A percentile compares a stretch with the other conserved stretches of the same genome.
Evolutionary conservation across 345 rosid species (phyloP).

Genomic region (Pistacia vera): DNA sequence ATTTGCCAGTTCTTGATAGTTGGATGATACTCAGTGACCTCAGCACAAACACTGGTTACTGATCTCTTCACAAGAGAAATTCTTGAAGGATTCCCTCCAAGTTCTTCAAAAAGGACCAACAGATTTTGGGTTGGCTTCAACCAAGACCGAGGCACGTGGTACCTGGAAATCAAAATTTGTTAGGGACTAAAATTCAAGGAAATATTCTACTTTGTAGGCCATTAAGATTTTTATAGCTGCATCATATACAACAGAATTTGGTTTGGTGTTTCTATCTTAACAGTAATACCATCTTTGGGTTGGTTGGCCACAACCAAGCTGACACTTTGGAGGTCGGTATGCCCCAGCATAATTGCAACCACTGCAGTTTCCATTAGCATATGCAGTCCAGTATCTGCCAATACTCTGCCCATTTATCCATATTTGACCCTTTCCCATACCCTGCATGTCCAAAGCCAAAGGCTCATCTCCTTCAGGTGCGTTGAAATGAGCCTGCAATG

Average conservation of each 20-base stretch:
- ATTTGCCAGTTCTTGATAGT: constrained; percentile 97
- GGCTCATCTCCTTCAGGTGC: constrained; percentile 95
- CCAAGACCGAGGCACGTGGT: constrained; percentile 93
- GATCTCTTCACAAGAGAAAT: constrained; percentile 88
- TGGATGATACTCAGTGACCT: constrained; percentile 86
- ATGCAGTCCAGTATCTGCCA: constrained; percentile 97
- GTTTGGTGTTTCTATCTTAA: not conserved
- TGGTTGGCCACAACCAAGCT: constrained; percentile 90
- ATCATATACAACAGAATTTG: not conserved
- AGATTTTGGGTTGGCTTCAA: constrained; percentile 85
- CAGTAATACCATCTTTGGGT: constrained; percentile 73
- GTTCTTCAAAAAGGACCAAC: constrained; percentile 91
- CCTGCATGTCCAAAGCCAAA: constrained; percentile 92
- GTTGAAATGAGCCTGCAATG: constrained; percentile 71
- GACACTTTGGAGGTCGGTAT: constrained; percentile 83
- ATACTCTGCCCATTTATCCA: constrained; percentile 96
- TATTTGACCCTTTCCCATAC: constrained; percentile 97
- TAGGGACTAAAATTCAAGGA: constrained; percentile 13
- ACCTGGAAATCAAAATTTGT: constrained; percentile 46
- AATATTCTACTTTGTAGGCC: not conserved
- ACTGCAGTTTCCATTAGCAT: constrained; percentile 75
- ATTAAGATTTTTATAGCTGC: not conserved
- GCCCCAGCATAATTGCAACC: constrained; percentile 80
- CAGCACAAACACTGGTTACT: constrained; percentile 79
- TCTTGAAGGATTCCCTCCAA: constrained; percentile 84